Conservation (phyloP, 345 rosid species). For the Eucalyptus polyanthemos region DNA sequence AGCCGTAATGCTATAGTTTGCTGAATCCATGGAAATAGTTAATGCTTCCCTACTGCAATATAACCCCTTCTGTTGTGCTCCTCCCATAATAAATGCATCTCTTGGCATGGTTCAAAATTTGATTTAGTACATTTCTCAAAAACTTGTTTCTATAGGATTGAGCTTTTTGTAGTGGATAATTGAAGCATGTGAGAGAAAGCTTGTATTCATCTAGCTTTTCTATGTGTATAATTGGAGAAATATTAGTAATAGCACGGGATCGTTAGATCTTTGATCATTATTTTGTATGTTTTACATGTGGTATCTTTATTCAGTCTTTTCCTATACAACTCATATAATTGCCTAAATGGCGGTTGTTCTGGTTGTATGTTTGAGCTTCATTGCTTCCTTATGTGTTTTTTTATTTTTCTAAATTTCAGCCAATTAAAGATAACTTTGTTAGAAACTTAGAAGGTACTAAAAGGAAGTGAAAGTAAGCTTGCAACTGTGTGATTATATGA, state of each 20-base stretch:
- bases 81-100: background rate
- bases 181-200: background rate
- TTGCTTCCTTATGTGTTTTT: too few species aligned
- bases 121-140: background rate
- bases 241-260: background rate
- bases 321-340: background rate
- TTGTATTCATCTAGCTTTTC: background rate
- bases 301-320: background rate
- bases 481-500: background rate
- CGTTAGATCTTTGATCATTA: background rate
- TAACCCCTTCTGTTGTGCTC: background rate
- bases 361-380: accelerated
- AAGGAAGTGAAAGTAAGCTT: too few species aligned
- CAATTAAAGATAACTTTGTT: too few species aligned
- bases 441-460: too few species aligned
- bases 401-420: too few species aligned
- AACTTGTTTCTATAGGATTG: background rate
- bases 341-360: background rate
- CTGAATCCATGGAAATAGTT: background rate
- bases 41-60: background rate
- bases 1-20: background rate
- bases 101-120: background rate
- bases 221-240: background rate
- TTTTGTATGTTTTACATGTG: background rate
- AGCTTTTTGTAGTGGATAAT: background rate